phyloP scores from a whole-genome alignment of 1,284 basidiomycete species.

The Mycosarcoma maydis region DNA sequence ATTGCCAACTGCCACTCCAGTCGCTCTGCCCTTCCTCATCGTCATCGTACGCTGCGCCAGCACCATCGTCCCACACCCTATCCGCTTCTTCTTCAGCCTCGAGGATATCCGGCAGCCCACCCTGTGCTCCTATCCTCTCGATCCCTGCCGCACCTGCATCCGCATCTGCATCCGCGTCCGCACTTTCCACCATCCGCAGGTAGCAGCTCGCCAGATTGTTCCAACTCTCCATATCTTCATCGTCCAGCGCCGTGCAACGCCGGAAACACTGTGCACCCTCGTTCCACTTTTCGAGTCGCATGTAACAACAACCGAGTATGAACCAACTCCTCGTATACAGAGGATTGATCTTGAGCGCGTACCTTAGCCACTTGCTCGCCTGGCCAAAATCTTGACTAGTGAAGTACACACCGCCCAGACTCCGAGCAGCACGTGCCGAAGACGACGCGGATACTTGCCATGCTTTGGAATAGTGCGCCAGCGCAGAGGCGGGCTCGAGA shows the following conservation, averaged over 20 bases:
- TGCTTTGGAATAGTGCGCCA: conserved; percentile 81
- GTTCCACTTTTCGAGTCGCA: conserved; percentile 78
- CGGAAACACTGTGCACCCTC: conserved; percentile 84
- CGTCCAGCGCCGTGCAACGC: conserved; percentile 87
- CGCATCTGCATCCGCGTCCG: conserved; percentile 12
- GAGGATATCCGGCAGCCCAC: conserved; percentile 35
- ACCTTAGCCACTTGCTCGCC: conserved; percentile 74
- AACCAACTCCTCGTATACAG: conserved; percentile 91
- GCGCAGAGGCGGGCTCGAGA: conserved; percentile 75
- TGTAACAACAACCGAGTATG: conserved; percentile 87
- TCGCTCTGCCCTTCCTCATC: conserved; percentile 30
- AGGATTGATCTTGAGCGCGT: conserved; percentile 87
- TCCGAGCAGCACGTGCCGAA: conserved; percentile 88
- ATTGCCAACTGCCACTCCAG: conserved; percentile 44
- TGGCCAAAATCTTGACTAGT: conserved; percentile 74
- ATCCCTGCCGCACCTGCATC: conserved; percentile 27
- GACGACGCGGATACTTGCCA: conserved; percentile 83
- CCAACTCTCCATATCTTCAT: conserved; percentile 98
- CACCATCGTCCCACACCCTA: conserved; percentile 24
- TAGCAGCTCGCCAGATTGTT: conserved; percentile 96
- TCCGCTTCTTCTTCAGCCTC: conserved; percentile 51
- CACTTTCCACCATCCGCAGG: conserved; percentile 69
- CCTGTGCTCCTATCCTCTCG: conserved; percentile 31
- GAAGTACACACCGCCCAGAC: conserved; percentile 86
- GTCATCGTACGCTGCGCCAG: background rate